Base-by-base conservation (phyloP, 208 protist genomes). In the Blastocrithidia nonstop region DNA sequence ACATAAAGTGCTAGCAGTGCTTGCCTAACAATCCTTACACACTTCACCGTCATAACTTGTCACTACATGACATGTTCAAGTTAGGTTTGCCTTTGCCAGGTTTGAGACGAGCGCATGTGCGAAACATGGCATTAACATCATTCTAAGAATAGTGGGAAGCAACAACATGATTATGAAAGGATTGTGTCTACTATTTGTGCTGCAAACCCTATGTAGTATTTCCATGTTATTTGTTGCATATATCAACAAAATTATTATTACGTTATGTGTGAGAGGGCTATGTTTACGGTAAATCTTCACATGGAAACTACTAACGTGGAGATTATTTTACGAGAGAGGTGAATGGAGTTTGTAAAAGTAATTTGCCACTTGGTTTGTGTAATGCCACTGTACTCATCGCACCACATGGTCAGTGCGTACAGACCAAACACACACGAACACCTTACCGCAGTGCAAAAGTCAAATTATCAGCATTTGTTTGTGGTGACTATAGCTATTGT, bases 51-150 rank as follows among this genome's bases (percentile, higher is more conserved):
- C 74, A 74, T 20, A 95, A 50, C 44, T 95, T 95, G 54, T 95
- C 87, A 0, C 66, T 80, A 61, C 87, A 95, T 15, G 77, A 89
- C 87, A 95, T 93, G 45, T 59, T 71, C 31, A 89, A 52, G 45
- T 78, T 89, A 16, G 68, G 57, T 4, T 47, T 51, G 0, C 87
- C 87, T 20, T 72, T 69, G 15, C 87, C 87, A 16, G 87, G 87
- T 54, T 95, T 95, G 23, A 91, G 63, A n/a, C 81, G 72, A 0
- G 37, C 51, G 32, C 47, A 58, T 7, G 24, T 16, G 8, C 35
- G 23, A 16, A 60, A 45, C 15, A n/a, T 9, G 7, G 36, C 48
- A 15, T 61, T 62, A n/a, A 29, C 59, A 58, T 82, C 66, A 19
- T 55, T 17, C 6, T 52, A 21, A 1, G 56, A 59, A 16, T 63